Percentiles rank a stretch among this genome's conserved stretches.
Evolutionary conservation across 805 yeast species (phyloP).

Genomic region (Candida dajiaensis): DNA sequence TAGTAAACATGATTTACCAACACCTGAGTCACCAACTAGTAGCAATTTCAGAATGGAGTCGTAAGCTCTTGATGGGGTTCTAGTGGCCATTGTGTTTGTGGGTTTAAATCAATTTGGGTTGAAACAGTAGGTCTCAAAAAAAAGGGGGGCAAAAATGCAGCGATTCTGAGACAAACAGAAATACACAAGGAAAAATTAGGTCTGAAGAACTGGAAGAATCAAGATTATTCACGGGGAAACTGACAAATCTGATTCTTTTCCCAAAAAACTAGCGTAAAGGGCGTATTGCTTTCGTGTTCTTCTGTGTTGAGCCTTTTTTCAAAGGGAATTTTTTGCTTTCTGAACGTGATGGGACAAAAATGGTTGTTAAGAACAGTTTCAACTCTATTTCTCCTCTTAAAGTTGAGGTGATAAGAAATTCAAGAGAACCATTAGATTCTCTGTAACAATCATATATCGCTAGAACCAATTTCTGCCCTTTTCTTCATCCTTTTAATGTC

Average conservation of each 20-base stretch:
- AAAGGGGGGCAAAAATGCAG: background rate
- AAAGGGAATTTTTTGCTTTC: background rate
- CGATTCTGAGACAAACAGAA: background rate
- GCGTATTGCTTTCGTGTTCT: background rate
- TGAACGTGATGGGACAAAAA: background rate
- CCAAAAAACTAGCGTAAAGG: background rate
- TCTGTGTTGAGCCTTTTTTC: background rate
- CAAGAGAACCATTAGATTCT: too few relatives aligned
- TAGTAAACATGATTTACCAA: slow-evolving; percentile 84
- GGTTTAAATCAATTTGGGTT: background rate
- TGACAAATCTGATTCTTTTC: background rate
- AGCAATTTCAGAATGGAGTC: slow-evolving; percentile 89
- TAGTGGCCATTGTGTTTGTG: slow-evolving; percentile 34
- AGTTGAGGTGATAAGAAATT: background rate
- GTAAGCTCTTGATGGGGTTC: slow-evolving; percentile 67
- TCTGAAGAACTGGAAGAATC: background rate
- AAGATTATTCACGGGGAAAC: background rate
- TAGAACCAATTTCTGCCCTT: too few relatives aligned
- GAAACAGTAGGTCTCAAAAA: background rate
- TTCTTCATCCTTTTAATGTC: too few relatives aligned
- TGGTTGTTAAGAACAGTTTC: background rate
- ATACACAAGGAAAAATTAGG: background rate
- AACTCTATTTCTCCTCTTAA: background rate
- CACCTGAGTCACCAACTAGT: slow-evolving; percentile 91
- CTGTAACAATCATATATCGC: too few relatives aligned